Conservation (phyloP, 1,139 yeast species). For the Suhomyces bribrorum region DNA sequence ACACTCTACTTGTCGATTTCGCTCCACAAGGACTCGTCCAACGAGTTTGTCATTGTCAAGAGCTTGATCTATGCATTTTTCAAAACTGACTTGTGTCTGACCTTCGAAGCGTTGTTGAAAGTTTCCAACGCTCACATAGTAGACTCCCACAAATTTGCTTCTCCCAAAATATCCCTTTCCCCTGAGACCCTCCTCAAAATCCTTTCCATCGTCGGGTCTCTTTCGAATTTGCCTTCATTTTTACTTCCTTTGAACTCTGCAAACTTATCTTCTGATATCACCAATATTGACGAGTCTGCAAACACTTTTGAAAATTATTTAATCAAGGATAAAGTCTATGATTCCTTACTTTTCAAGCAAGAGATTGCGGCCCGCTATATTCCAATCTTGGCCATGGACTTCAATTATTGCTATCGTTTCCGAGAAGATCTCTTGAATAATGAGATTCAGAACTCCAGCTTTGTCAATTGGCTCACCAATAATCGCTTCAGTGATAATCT, state of each 20-base stretch:
- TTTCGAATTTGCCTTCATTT: conserved; percentile 26
- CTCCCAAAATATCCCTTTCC: conserved; percentile 30
- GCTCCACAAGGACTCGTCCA: conserved; percentile 15
- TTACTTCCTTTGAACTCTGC: conserved; percentile 23
- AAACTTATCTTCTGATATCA: conserved; percentile 29
- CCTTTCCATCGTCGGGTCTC: conserved; percentile 27
- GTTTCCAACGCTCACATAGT: conserved; percentile 23
- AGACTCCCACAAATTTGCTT: conserved; percentile 3
- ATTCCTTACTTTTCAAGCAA: conserved; percentile 15
- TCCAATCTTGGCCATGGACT: conserved; percentile 31
- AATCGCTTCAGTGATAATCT: conserved; percentile 29
- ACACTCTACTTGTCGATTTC: conserved; percentile 21
- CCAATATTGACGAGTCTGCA: conserved; percentile 24
- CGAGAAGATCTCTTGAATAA: conserved; percentile 33
- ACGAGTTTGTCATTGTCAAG: conserved; percentile 21
- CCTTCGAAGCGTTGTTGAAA: conserved; percentile 25
- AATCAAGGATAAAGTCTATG: conserved; percentile 16
- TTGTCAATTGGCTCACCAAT: conserved; percentile 44
- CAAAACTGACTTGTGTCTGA: conserved; percentile 26
- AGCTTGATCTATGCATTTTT: conserved; percentile 24
- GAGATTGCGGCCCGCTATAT: conserved; percentile 24
- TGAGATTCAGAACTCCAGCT: conserved; percentile 34
- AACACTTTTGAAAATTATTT: conserved; percentile 25
- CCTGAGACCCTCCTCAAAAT: conserved; percentile 30
- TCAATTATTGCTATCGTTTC: conserved; percentile 31